Base-by-base conservation (phyloP, 2,329 filamentous ascomycete species). In the Chalaropsis thielavioides region DNA sequence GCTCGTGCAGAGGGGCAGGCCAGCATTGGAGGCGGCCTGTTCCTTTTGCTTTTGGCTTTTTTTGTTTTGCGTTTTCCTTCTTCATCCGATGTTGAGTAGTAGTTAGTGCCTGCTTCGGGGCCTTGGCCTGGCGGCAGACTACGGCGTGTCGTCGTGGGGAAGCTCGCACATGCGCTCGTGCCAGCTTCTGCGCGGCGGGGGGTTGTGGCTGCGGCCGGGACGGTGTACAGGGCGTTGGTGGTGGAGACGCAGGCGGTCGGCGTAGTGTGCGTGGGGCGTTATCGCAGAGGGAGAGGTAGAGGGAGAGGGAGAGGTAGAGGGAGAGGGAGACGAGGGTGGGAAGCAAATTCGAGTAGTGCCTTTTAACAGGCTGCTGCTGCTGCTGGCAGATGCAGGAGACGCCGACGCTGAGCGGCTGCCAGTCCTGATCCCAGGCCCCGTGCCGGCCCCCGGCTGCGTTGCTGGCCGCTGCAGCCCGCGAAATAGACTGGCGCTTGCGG, bases 151-250 rank as follows among this genome's bases (percentile, higher is more conserved):
- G 6, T 54, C 64, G 31, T 66, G 59, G 35, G 63, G 27, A 22
- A 66, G 49, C 56, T 63, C 64, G 22, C 61, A 54, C 51, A 66
- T 66, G 41, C 64, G 61, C 4, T 46, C 64, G 54, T 66, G 49
- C 64, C 64, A 66, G 41, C 40, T 63, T 31, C 41, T 24, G 31
- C 31, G 51, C 3, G n/a, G 15, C 1, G n/a, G 43, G 19, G n/a
- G 15, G 40, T 17, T 43, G 49, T 19, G 27, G 24, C 10, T 35
- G 38, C 51, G 43, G 13, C 6, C 17, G 5, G 13, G 56, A 59
- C 31, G 27, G 27, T 54, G 61, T 3, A 22, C 2, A n/a, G 8
- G n/a, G 41, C 27, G 10, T n/a, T 46, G 60, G 22, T 38, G 24
- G 11, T 31, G 56, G 11, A 19, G 24, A 59, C 56, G 19, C 19